Conservation (phyloP, 2,329 filamentous ascomycete species). For the Emergomyces orientalis region DNA sequence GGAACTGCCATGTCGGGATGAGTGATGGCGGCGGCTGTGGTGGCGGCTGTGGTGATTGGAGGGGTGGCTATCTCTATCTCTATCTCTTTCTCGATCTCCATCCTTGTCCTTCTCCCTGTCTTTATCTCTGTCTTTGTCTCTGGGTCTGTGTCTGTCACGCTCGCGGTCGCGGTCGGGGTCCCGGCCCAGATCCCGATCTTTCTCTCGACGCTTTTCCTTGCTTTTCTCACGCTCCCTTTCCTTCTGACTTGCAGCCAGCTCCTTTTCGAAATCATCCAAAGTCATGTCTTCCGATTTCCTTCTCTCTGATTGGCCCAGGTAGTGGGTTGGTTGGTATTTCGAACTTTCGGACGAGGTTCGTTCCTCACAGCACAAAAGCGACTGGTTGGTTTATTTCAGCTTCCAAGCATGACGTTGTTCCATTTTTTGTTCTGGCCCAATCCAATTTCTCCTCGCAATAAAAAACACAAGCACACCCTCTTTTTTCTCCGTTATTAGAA, state of each 20-base stretch:
- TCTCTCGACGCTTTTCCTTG: conserved; percentile 26
- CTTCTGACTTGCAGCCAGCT: conserved; percentile 52
- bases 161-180: conserved; percentile 31
- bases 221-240: conserved; percentile 29
- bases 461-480: background rate
- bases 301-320: background rate
- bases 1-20: conserved; percentile 30
- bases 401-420: conserved; percentile 1
- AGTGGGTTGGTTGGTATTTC: background rate
- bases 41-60: conserved; percentile 33
- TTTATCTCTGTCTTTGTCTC: conserved; percentile 32
- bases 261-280: conserved; percentile 67
- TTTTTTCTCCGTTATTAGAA: background rate
- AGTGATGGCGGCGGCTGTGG: conserved; percentile 38
- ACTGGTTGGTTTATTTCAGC: background rate
- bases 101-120: conserved; percentile 29
- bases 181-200: conserved; percentile 31
- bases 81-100: conserved; percentile 28
- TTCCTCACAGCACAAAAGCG: background rate
- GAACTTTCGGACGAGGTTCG: background rate
- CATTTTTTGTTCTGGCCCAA: background rate
- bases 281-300: conserved; percentile 33
- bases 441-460: conserved; percentile 1
- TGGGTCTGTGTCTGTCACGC: conserved; percentile 23
- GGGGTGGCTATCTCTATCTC: conserved; percentile 29